phyloP scores from a whole-genome alignment of 495 filamentous ascomycete species.

The Extremus antarcticus region DNA sequence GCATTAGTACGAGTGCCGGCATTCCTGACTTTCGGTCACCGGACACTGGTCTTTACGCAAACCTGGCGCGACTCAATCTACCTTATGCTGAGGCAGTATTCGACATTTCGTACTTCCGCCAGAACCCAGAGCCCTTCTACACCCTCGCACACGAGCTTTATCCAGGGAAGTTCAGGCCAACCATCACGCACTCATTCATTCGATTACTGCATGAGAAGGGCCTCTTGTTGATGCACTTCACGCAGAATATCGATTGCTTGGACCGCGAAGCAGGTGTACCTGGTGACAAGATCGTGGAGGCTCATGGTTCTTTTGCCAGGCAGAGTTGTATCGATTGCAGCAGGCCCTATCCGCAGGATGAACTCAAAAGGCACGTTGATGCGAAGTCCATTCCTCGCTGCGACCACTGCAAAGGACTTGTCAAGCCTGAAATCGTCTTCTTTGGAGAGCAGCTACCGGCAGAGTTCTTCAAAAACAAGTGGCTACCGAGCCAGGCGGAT shows the following conservation, averaged over 20 bases:
- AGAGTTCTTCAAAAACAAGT: conserved; percentile 51
- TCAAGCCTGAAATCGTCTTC: conserved; percentile 97
- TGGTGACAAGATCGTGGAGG: conserved; percentile 71
- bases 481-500: conserved; percentile 53
- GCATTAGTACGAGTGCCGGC: conserved; percentile 27
- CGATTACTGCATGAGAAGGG: conserved; percentile 62
- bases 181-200: conserved; percentile 72
- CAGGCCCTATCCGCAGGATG: conserved; percentile 51
- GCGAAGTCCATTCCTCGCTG: conserved; percentile 60
- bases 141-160: conserved; percentile 81
- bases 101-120: conserved; percentile 74
- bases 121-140: conserved; percentile 85
- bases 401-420: conserved; percentile 59
- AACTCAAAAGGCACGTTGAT: conserved; percentile 59
- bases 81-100: conserved; percentile 74
- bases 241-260: conserved; percentile 94
- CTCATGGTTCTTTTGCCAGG: conserved; percentile 85
- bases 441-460: conserved; percentile 68
- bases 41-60: conserved; percentile 68
- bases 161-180: conserved; percentile 82
- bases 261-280: conserved; percentile 83
- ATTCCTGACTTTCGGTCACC: conserved; percentile 70
- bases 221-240: conserved; percentile 75
- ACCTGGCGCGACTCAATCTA: conserved; percentile 70
- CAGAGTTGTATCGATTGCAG: conserved; percentile 88